Conservation (phyloP, 441 rosid species). For the Daphne laureola region DNA sequence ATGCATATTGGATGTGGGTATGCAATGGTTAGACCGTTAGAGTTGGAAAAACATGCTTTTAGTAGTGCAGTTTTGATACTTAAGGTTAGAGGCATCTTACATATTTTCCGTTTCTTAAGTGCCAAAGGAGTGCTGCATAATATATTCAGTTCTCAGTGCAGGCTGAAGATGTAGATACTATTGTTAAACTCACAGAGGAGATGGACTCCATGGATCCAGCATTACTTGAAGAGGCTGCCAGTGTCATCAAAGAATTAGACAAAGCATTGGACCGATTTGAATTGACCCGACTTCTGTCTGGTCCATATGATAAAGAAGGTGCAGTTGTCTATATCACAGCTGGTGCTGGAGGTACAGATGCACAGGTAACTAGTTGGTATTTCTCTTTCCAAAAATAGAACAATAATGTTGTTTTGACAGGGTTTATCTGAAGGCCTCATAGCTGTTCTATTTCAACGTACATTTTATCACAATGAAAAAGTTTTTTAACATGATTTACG, state of each 20-base stretch:
- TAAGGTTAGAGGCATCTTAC: too few relatives aligned
- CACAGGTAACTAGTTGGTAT: constrained; percentile 54
- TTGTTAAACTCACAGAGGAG: constrained; percentile 77
- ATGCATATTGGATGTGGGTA: too few relatives aligned
- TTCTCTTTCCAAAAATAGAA: neutral
- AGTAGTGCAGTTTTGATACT: too few relatives aligned
- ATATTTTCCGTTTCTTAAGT: too few relatives aligned
- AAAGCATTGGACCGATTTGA: constrained; percentile 63
- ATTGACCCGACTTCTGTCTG: constrained; percentile 87
- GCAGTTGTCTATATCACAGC: constrained; percentile 79
- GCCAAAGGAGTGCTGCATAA: too few relatives aligned
- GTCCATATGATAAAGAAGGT: constrained; percentile 89
- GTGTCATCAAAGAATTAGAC: constrained; percentile 60
- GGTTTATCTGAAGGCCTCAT: too few relatives aligned
- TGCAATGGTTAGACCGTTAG: too few relatives aligned
- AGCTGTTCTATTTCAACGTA: too few relatives aligned
- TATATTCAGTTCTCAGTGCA: constrained; percentile 15
- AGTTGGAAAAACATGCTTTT: too few relatives aligned
- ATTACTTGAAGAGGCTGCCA: constrained; percentile 74
- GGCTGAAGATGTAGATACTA: constrained; percentile 94
- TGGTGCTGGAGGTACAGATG: constrained; percentile 99
- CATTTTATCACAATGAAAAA: too few relatives aligned
- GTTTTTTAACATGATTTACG: too few relatives aligned
- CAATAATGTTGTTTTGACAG: neutral
- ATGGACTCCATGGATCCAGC: constrained; percentile 82